A percentile compares a stretch with the other conserved stretches of the same genome.
These are phyloP conservation scores for Phaeosphaeria sp. DNA, from an alignment of 2,329 filamentous ascomycete genomes.

Conservation along the genomic window DNA sequence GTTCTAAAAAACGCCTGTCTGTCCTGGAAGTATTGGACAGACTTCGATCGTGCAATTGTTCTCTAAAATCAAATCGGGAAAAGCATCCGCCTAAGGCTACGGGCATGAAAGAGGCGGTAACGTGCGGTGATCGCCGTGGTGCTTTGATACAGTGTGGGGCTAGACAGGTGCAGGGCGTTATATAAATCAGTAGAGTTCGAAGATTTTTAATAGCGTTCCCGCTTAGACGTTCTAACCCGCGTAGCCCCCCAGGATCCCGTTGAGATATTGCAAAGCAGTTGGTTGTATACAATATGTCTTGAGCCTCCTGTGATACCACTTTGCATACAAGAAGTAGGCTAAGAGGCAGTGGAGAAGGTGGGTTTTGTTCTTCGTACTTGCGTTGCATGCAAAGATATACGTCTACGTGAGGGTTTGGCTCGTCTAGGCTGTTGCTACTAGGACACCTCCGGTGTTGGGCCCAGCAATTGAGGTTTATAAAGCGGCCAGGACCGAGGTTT, in stretches of 20 bases:
- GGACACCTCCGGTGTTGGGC: neutral
- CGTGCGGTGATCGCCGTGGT: constrained; percentile 1
- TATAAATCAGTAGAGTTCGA: neutral
- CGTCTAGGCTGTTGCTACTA: neutral
- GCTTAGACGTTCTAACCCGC: neutral
- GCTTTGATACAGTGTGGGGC: neutral
- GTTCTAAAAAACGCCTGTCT: neutral
- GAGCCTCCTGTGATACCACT: neutral
- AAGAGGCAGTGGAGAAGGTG: neutral
- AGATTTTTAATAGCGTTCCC: neutral
- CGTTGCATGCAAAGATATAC: neutral
- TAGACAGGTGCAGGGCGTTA: constrained; percentile 2
- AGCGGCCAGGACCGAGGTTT: neutral
- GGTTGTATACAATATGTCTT: neutral
- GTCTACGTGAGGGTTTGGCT: no score
- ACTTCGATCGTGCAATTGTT: neutral
- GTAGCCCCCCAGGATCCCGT: neutral
- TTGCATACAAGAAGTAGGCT: neutral
- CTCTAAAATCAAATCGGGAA: neutral
- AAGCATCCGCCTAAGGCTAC: neutral
- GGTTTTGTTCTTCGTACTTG: neutral
- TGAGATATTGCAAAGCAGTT: neutral
- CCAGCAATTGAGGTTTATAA: neutral
- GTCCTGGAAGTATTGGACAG: neutral
- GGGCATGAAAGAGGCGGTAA: neutral